These are phyloP conservation scores for Trametes polyzona DNA, from an alignment of 1,284 basidiomycete genomes.

Conservation along the genomic window DNA sequence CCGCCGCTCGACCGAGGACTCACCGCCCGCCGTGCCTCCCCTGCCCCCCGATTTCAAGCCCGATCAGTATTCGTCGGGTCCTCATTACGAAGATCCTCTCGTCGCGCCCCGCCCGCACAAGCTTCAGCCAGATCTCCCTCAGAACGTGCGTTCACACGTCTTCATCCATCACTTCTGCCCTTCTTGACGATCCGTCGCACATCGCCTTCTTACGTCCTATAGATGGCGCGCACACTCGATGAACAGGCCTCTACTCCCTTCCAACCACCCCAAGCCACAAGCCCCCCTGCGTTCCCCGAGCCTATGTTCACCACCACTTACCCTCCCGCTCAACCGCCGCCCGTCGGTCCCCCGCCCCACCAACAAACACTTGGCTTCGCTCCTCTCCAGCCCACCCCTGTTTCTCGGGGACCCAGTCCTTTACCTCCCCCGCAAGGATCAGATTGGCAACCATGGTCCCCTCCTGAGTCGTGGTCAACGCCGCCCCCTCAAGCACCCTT, in stretches of 20 bases:
- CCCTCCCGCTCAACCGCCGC: constrained; percentile 17
- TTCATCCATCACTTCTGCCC: constrained; percentile 5
- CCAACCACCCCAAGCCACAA: constrained; percentile 10
- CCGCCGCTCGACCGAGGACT: neutral
- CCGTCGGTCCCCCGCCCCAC: neutral
- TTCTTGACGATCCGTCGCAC: constrained; percentile 15
- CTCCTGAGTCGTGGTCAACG: constrained; percentile 34
- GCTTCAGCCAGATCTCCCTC: constrained; percentile 62
- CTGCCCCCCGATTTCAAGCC: constrained; percentile 41
- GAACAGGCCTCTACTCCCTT: constrained; percentile 26
- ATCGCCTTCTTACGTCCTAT: constrained; percentile 9
- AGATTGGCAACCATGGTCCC: constrained; percentile 38
- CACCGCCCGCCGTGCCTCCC: constrained; percentile 47
- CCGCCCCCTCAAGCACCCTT: constrained; percentile 30
- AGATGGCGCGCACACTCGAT: constrained; percentile 69
- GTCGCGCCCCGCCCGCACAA: constrained; percentile 72
- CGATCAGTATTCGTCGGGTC: constrained; percentile 35
- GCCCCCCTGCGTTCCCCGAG: constrained; percentile 15
- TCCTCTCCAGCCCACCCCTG: constrained; percentile 19
- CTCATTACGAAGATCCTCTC: constrained; percentile 62
- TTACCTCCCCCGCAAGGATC: constrained; percentile 35
- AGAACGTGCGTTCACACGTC: constrained; percentile 52
- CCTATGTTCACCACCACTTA: constrained; percentile 23
- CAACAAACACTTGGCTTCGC: constrained; percentile 29
- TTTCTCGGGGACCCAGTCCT: constrained; percentile 32